These are phyloP conservation scores for Boletus rex-veris DNA, from an alignment of 768 basidiomycete genomes.

Conservation along the genomic window DNA sequence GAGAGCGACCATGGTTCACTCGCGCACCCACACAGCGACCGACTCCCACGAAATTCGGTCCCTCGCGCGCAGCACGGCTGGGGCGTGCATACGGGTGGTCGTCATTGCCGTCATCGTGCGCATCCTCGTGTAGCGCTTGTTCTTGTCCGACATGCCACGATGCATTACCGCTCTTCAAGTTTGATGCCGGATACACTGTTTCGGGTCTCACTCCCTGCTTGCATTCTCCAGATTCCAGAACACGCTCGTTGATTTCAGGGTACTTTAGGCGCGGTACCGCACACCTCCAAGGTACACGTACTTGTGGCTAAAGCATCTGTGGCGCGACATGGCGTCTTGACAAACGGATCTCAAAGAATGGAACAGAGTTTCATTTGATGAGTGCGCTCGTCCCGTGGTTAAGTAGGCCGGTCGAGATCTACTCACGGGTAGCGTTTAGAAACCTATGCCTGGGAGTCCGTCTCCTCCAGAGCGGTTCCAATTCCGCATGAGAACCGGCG, in stretches of 20 bases:
- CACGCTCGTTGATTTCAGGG: not conserved
- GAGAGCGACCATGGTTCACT: too few species aligned
- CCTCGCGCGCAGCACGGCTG: not conserved
- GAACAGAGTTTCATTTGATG: constrained; percentile 19
- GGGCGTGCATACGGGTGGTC: not conserved
- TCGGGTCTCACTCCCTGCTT: not conserved
- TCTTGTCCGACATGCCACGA: not conserved
- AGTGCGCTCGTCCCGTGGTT: constrained; percentile 1
- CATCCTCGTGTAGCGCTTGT: not conserved
- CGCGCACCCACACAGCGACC: not conserved
- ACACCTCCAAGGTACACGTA: not conserved
- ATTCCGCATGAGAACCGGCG: constrained; percentile 19
- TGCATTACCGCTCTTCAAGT: not conserved
- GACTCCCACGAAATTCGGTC: constrained; percentile 3
- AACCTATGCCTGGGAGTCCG: constrained; percentile 22
- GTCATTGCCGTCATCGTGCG: too few species aligned
- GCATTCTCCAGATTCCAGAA: too few species aligned
- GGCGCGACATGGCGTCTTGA: not conserved
- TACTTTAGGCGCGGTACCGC: constrained; percentile 17
- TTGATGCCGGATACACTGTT: not conserved
- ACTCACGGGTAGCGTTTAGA: constrained; percentile 17
- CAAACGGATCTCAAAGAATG: constrained; percentile 9
- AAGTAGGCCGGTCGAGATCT: constrained; percentile 2
- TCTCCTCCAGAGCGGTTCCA: constrained; percentile 3
- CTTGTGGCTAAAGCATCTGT: not conserved